Evolutionary conservation across 495 filamentous ascomycete species (phyloP).

Genomic region (Penicillium waksmanii): DNA sequence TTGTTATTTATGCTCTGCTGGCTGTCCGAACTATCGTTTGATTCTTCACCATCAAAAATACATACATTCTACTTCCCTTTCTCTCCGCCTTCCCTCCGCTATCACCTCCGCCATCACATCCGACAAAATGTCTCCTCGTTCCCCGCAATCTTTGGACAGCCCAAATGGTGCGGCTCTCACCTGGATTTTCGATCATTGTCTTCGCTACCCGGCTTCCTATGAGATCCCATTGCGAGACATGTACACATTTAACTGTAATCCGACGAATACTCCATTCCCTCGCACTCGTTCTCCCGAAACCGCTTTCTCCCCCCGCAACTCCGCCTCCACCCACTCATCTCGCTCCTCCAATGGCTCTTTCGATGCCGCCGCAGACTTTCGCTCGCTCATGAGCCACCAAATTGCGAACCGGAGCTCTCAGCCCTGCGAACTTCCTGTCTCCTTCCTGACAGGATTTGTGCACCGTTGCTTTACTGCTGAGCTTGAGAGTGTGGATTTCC

Average conservation of each 20-base stretch:
- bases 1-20: conserved; percentile 13
- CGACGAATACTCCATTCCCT: conserved; percentile 46
- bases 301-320: conserved; percentile 36
- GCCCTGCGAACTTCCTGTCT: conserved; percentile 66
- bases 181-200: conserved; percentile 71
- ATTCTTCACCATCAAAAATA: not conserved
- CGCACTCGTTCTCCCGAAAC: conserved; percentile 36
- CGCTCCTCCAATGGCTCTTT: conserved; percentile 38
- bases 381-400: conserved; percentile 63
- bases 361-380: conserved; percentile 62
- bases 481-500: conserved; percentile 66
- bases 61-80: not conserved
- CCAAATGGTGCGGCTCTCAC: conserved; percentile 51
- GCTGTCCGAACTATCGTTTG: not conserved
- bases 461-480: conserved; percentile 62
- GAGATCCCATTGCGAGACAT: conserved; percentile 76
- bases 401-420: conserved; percentile 65
- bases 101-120: conserved; percentile 5
- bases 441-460: conserved; percentile 69
- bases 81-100: conserved; percentile 9
- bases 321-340: conserved; percentile 38
- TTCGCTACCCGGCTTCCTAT: conserved; percentile 67
- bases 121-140: conserved; percentile 21
- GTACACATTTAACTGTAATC: conserved; percentile 71
- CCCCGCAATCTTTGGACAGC: conserved; percentile 26